Percentiles rank a stretch among this genome's conserved stretches.
Evolutionary conservation across 768 basidiomycete species (phyloP).

Genomic region (Sistotremastrum suecicum): DNA sequence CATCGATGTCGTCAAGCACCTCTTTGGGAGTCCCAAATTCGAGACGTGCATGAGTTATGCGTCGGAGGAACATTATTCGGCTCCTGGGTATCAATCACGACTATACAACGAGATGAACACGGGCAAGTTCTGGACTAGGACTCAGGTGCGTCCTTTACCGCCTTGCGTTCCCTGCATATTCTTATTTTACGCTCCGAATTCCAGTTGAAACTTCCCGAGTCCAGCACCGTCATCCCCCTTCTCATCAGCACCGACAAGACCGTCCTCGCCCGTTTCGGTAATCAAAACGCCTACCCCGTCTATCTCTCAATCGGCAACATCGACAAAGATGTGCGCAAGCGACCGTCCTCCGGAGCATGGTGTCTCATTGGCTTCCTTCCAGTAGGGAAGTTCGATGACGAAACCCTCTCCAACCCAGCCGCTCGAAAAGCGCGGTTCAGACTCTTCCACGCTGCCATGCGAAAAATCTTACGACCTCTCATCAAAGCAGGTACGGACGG

Average conservation of each 20-base stretch:
- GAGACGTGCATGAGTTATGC: neutral
- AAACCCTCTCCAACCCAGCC: too few species aligned
- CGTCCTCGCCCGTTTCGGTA: conserved; percentile 13
- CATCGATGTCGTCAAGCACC: conserved; percentile 3
- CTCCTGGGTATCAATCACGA: neutral
- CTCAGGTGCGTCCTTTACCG: conserved; percentile 5
- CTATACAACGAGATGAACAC: conserved; percentile 7
- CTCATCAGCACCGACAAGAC: conserved; percentile 20
- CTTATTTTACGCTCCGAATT: neutral
- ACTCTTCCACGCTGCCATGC: conserved; percentile 25
- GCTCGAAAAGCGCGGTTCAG: too few species aligned
- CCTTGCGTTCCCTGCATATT: neutral
- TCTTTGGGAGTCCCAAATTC: conserved; percentile 2
- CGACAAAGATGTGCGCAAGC: conserved; percentile 8
- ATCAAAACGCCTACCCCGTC: conserved; percentile 19
- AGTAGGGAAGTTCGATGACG: neutral
- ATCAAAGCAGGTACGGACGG: conserved; percentile 16
- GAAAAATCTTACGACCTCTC: conserved; percentile 17
- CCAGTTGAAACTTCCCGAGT: neutral
- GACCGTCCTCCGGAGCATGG: conserved; percentile 7
- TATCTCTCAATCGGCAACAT: conserved; percentile 21
- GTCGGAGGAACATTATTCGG: conserved; percentile 3
- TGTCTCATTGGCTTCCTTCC: conserved; percentile 19
- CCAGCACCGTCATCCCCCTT: conserved; percentile 14
- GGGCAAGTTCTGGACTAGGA: conserved; percentile 8